These are phyloP conservation scores for Sphaerulina populicola DNA, from an alignment of 2,329 filamentous ascomycete genomes.

Conservation along the genomic window DNA sequence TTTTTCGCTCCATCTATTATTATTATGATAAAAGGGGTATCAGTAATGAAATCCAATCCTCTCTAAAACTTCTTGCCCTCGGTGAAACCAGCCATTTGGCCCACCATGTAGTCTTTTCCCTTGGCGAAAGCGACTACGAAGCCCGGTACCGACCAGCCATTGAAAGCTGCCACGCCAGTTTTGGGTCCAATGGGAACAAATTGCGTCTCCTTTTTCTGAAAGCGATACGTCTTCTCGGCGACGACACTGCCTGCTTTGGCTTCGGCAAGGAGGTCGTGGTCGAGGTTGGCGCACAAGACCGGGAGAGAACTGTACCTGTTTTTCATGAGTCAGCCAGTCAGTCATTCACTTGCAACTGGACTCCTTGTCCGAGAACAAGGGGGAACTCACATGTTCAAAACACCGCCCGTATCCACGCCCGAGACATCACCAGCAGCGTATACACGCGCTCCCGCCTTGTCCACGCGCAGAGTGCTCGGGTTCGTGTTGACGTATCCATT, in stretches of 20 bases:
- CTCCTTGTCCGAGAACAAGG: too few relatives aligned
- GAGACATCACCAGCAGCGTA: conserved; percentile 45
- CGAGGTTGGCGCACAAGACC: conserved; percentile 39
- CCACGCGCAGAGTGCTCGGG: conserved; percentile 39
- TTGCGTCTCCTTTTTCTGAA: conserved; percentile 29
- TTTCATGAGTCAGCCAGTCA: too few relatives aligned
- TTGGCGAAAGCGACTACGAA: conserved; percentile 32
- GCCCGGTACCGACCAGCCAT: conserved; percentile 27
- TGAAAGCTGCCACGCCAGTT: conserved; percentile 34
- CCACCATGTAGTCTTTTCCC: conserved; percentile 33
- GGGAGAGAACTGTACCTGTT: conserved; percentile 31
- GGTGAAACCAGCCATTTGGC: conserved; percentile 23
- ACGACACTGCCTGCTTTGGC: conserved; percentile 21
- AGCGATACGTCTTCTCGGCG: conserved; percentile 26
- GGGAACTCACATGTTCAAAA: conserved; percentile 34
- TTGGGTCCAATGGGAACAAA: conserved; percentile 22
- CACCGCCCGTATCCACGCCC: conserved; percentile 36
- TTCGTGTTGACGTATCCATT: conserved; percentile 45
- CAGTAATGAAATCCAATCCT: too few relatives aligned
- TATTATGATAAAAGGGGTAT: too few relatives aligned
- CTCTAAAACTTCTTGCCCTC: conserved; percentile 25
- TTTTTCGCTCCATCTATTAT: too few relatives aligned
- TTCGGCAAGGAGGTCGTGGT: conserved; percentile 38
- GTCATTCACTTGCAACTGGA: too few relatives aligned
- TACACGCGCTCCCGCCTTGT: conserved; percentile 38